phyloP scores from a whole-genome alignment of 202 grass and related monocot species.

The Eragrostis tef region DNA sequence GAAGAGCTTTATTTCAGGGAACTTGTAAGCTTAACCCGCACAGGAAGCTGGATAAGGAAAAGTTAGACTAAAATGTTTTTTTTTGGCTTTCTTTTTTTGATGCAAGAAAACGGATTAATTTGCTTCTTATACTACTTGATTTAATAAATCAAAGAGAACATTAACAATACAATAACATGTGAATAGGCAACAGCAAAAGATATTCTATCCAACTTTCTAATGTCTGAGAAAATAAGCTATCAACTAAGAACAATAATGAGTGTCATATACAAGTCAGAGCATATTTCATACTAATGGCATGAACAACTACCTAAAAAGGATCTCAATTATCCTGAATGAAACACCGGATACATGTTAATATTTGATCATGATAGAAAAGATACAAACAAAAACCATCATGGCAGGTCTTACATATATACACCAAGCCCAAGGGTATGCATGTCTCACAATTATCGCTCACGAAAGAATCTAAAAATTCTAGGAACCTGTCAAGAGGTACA shows the following conservation, averaged over 20 bases:
- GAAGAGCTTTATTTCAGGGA: not conserved
- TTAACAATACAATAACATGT: not conserved
- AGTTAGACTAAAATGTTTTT: too few species aligned
- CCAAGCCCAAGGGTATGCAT: slow-evolving; percentile 11
- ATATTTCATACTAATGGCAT: not conserved
- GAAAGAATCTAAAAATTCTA: slow-evolving; percentile 18
- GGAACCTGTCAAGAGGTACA: not conserved
- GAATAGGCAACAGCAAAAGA: slow-evolving; percentile 10
- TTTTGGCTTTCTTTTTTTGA: too few species aligned
- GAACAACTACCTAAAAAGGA: not conserved
- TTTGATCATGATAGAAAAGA: slow-evolving; percentile 5
- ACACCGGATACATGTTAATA: not conserved
- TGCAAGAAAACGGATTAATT: not conserved
- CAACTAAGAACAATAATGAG: not conserved
- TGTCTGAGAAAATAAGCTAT: slow-evolving; percentile 21
- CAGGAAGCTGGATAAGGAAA: slow-evolving; percentile 26
- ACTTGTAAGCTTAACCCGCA: slow-evolving; percentile 2
- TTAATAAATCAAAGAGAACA: not conserved
- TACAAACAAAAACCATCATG: not conserved
- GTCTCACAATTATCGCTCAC: not conserved
- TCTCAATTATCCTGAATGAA: not conserved
- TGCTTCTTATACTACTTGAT: too few species aligned
- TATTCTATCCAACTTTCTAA: not conserved
- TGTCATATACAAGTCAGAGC: not conserved
- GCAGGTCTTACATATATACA: not conserved